Conservation (phyloP, 352 stramenopile species). For the Globisporangium carolinianum region DNA sequence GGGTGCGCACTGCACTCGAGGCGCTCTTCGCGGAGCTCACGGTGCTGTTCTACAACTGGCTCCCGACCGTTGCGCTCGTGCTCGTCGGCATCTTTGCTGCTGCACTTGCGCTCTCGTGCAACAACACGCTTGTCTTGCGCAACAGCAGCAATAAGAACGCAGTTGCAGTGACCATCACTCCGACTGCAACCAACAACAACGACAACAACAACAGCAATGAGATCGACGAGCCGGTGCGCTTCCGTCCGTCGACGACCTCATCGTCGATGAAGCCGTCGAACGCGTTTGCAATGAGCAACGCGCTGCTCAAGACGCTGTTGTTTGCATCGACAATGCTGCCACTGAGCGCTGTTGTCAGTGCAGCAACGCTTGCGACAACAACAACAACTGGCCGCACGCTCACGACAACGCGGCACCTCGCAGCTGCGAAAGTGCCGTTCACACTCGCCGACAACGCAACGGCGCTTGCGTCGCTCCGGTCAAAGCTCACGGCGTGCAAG, state of each 20-base stretch:
- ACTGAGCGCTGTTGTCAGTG: conserved; percentile 8
- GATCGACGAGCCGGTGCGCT: neutral
- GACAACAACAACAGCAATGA: neutral
- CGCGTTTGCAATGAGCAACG: conserved; percentile 3
- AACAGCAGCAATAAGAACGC: neutral
- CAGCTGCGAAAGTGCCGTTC: conserved; percentile 19
- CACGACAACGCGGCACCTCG: conserved; percentile 11
- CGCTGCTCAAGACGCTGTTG: conserved; percentile 15
- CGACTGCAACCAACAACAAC: neutral
- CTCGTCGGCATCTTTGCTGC: conserved; percentile 8
- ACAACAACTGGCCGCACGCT: conserved; percentile 2
- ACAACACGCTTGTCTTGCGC: neutral
- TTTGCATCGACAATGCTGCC: conserved; percentile 13
- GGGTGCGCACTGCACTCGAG: conserved; percentile 11
- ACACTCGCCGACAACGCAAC: conserved; percentile 35
- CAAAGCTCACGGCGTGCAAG: conserved; percentile 45
- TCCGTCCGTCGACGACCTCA: neutral
- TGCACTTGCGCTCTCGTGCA: conserved; percentile 6
- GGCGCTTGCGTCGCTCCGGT: conserved; percentile 17
- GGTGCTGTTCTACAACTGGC: conserved; percentile 17
- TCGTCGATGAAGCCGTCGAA: conserved; percentile 3
- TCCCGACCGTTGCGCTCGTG: conserved; percentile 6
- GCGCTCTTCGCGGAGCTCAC: conserved; percentile 17
- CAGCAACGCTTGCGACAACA: neutral
- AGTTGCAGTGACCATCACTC: neutral